These are phyloP conservation scores for Pulveroboletus sp. DNA, from an alignment of 768 basidiomycete genomes.

Conservation along the genomic window DNA sequence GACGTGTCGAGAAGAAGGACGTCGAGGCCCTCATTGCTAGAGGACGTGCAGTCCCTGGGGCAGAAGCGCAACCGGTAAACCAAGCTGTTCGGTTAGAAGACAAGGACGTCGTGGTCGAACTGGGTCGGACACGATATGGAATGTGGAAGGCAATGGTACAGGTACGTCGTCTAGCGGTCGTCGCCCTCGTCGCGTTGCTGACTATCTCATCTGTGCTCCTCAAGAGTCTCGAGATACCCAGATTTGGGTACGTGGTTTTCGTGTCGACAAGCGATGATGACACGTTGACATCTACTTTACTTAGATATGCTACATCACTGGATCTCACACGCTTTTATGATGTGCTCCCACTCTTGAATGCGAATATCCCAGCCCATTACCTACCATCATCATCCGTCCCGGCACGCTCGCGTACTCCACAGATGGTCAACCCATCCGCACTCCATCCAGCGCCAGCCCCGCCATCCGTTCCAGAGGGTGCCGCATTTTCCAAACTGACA, in stretches of 20 bases:
- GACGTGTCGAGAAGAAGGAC: constrained; percentile 71
- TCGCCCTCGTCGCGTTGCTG: not conserved
- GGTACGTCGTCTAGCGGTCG: constrained; percentile 35
- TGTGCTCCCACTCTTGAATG: constrained; percentile 59
- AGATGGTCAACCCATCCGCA: constrained; percentile 36
- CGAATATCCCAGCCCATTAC: constrained; percentile 61
- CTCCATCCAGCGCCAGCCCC: constrained; percentile 38
- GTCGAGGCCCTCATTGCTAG: constrained; percentile 54
- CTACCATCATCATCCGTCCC: constrained; percentile 38
- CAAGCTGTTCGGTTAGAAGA: not conserved
- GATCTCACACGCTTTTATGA: constrained; percentile 69
- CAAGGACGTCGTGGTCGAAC: constrained; percentile 59
- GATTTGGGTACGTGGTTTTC: constrained; percentile 57
- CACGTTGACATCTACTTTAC: constrained; percentile 20
- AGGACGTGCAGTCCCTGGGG: constrained; percentile 2
- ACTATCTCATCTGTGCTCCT: not conserved
- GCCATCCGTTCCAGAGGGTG: constrained; percentile 43
- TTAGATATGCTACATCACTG: constrained; percentile 66
- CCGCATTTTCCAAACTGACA: constrained; percentile 62
- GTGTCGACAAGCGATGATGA: not conserved
- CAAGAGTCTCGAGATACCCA: constrained; percentile 80
- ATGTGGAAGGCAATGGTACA: constrained; percentile 93
- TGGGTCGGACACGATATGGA: constrained; percentile 70
- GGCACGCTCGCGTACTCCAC: constrained; percentile 16
- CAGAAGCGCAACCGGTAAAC: not conserved